phyloP scores from a whole-genome alignment of 352 stramenopile species.

The Ophiocytium majus region DNA sequence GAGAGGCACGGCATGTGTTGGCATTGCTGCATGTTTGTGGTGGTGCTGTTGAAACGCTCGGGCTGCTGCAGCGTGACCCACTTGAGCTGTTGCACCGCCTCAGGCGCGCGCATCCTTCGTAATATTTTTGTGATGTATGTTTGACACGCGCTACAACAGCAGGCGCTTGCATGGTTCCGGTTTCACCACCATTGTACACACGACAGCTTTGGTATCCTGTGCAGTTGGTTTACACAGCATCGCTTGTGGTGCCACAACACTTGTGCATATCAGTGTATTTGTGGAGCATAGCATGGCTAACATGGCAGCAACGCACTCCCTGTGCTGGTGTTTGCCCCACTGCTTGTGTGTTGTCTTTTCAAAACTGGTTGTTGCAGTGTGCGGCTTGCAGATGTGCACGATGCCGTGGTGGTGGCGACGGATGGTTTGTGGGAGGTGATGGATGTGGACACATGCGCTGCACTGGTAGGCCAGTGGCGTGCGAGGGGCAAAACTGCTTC shows the following conservation, averaged over 20 bases:
- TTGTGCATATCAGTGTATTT: background rate
- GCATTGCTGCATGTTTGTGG: too few relatives aligned
- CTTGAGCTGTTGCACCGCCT: too few relatives aligned
- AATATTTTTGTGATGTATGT: too few relatives aligned
- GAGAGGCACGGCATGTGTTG: too few relatives aligned
- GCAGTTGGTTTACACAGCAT: background rate
- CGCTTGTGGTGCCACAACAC: background rate
- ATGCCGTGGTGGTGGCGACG: background rate
- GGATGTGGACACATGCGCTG: slow-evolving; percentile 1
- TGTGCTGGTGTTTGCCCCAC: background rate
- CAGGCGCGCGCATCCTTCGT: too few relatives aligned
- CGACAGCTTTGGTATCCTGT: background rate
- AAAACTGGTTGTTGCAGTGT: background rate
- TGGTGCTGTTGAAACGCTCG: too few relatives aligned
- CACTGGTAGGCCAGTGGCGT: background rate
- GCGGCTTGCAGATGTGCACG: slow-evolving; percentile 3
- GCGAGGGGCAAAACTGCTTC: background rate
- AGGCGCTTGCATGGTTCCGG: too few relatives aligned
- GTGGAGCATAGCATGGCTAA: background rate
- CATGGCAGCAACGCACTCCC: background rate
- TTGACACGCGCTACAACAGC: too few relatives aligned
- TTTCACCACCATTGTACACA: background rate
- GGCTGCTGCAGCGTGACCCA: too few relatives aligned
- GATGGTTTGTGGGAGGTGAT: slow-evolving; percentile 13
- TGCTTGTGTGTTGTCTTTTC: too few relatives aligned